Conservation (phyloP, 2,329 filamentous ascomycete species). For the Beauveria asiatica region DNA sequence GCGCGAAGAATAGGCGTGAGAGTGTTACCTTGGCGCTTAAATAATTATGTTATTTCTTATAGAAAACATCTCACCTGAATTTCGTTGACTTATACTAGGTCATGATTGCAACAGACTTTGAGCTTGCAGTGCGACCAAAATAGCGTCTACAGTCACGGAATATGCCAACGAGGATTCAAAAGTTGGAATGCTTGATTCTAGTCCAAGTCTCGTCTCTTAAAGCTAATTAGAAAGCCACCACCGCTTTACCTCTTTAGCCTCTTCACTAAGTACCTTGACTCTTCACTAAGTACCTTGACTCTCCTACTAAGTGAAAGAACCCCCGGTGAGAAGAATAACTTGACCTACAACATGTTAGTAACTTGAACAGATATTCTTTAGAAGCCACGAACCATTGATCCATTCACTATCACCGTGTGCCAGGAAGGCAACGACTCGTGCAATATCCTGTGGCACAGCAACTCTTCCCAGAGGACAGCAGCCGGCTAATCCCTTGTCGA, state of each 20-base stretch:
- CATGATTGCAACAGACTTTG: no score
- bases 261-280: background rate
- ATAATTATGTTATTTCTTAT: no score
- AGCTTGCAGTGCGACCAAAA: background rate
- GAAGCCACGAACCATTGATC: background rate
- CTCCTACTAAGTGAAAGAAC: background rate
- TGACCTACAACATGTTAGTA: background rate
- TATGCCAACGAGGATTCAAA: background rate
- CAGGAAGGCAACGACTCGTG: background rate
- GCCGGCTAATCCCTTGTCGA: background rate
- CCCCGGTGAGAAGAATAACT: background rate
- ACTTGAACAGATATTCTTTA: background rate
- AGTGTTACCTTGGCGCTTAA: no score
- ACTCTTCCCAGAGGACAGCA: background rate
- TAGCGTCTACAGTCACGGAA: background rate
- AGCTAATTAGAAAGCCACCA: background rate
- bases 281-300: background rate
- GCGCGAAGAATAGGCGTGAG: no score
- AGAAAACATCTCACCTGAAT: no score
- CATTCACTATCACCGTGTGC: background rate
- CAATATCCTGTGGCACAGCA: background rate
- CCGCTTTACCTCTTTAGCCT: background rate
- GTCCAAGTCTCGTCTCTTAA: background rate
- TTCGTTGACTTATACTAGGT: no score
- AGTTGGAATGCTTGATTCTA: background rate